Percentiles rank a stretch among this genome's conserved stretches.
Evolutionary conservation across 73 alveolate species (phyloP).

Genomic region (Durusdinium trenchii): DNA sequence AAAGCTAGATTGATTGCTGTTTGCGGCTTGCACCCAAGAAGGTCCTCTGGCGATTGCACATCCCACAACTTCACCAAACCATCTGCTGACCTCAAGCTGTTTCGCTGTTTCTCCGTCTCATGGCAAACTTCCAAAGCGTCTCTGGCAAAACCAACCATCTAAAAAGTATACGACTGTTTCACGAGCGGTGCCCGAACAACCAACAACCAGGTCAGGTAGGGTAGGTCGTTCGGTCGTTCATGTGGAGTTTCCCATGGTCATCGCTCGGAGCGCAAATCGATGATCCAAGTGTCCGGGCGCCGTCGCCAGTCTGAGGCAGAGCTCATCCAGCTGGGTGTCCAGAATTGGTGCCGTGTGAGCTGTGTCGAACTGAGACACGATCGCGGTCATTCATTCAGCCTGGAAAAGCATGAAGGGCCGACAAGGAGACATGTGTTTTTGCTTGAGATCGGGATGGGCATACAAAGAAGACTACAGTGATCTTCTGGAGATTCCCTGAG

Average conservation of each 20-base stretch:
- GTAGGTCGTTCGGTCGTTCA: no score
- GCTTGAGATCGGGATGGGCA: neutral
- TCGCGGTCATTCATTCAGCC: slow-evolving; percentile 57
- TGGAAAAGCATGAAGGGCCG: no score
- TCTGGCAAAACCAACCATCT: no score
- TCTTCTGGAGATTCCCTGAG: neutral
- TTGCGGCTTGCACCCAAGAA: neutral
- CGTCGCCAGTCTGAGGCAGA: slow-evolving; percentile 70
- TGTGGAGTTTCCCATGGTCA: no score
- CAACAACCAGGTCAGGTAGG: no score
- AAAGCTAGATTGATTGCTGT: no score
- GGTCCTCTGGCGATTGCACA: neutral
- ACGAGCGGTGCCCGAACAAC: no score
- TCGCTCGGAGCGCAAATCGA: neutral
- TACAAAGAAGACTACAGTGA: neutral
- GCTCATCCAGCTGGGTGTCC: slow-evolving; percentile 88
- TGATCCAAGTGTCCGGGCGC: neutral
- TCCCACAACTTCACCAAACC: slow-evolving; percentile 92
- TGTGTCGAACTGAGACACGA: slow-evolving; percentile 44
- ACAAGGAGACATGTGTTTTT: neutral
- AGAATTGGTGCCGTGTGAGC: slow-evolving; percentile 47
- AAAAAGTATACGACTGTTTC: no score
- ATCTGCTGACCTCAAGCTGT: slow-evolving; percentile 32
- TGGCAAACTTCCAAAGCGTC: neutral
- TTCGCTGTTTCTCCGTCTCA: neutral